phyloP scores from a whole-genome alignment of 2,329 filamentous ascomycete species.

The Zymoseptoria brevis region DNA sequence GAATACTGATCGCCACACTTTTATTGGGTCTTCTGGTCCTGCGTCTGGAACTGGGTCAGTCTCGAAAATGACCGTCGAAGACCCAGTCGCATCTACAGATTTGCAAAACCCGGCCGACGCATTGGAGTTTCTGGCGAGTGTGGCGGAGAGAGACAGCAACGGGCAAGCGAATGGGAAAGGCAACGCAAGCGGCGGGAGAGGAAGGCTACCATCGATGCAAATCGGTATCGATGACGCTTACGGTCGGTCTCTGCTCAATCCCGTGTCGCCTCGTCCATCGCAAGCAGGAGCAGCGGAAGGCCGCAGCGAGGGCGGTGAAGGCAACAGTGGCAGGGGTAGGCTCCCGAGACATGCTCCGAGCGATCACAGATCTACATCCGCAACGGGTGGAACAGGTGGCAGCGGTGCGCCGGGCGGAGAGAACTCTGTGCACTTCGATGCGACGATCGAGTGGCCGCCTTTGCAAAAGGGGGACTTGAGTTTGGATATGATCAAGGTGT shows the following conservation, averaged over 20 bases:
- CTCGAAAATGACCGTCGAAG: conserved; percentile 27
- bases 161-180: conserved; percentile 10
- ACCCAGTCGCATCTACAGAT: conserved; percentile 26
- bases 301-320: background rate
- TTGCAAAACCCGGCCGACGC: conserved; percentile 30
- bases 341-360: conserved; percentile 1
- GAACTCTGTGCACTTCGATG: conserved; percentile 5
- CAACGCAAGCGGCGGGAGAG: background rate
- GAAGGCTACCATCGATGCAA: conserved; percentile 23
- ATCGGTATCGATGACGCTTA: conserved; percentile 12
- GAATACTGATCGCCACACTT: background rate
- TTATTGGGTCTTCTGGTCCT: background rate
- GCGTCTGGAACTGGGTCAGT: background rate
- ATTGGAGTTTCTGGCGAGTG: conserved; percentile 27
- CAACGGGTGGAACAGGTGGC: conserved; percentile 3
- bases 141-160: conserved; percentile 26
- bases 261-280: background rate
- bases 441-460: conserved; percentile 22
- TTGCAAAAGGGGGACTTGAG: conserved; percentile 22
- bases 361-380: background rate
- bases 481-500: conserved; percentile 23
- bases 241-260: conserved; percentile 5
- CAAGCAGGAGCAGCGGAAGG: background rate
- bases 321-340: background rate
- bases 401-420: conserved; percentile 3